A percentile compares a stretch with the other conserved stretches of the same genome.
Evolutionary conservation across 257 asterid genomes (phyloP).

Genomic region (Cruciata laevipes): DNA sequence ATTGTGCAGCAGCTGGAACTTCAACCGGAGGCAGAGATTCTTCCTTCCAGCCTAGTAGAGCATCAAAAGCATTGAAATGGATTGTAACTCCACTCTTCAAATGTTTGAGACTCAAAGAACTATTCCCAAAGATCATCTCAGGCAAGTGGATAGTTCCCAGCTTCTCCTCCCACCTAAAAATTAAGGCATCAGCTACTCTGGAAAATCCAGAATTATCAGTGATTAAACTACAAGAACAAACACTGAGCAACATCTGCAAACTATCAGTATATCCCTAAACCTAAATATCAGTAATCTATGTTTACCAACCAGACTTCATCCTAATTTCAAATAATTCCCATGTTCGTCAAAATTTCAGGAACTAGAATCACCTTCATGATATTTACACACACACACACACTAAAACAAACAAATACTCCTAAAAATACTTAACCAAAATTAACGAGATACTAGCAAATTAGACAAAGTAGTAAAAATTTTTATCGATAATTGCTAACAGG

Average conservation of each 20-base stretch:
- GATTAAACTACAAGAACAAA: not conserved
- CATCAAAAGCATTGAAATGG: constrained; percentile 84
- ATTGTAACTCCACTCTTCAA: constrained; percentile 53
- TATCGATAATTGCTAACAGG: not conserved
- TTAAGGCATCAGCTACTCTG: not conserved
- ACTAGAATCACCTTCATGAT: not conserved
- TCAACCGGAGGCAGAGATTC: constrained; percentile 93
- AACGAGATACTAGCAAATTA: not conserved
- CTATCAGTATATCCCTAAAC: not conserved
- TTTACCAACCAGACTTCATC: not conserved
- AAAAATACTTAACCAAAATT: not conserved
- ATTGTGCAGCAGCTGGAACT: constrained; percentile 94
- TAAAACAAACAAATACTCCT: not conserved
- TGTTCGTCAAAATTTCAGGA: not conserved
- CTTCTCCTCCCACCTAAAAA: constrained; percentile 90
- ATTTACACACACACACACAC: not conserved
- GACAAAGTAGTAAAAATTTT: not conserved
- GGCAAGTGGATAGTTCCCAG: constrained; percentile 85
- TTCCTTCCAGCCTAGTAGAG: constrained; percentile 85
- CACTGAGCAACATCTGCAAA: not conserved
- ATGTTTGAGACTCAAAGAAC: constrained; percentile 67
- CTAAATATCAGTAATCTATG: not conserved
- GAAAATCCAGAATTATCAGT: not conserved
- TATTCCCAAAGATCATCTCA: constrained; percentile 96
- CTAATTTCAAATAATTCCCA: not conserved